Evolutionary conservation across 257 asterid genomes (phyloP), one percentile per base, ranked within the genome.

Genomic region (Forsythia viridissima): DNA sequence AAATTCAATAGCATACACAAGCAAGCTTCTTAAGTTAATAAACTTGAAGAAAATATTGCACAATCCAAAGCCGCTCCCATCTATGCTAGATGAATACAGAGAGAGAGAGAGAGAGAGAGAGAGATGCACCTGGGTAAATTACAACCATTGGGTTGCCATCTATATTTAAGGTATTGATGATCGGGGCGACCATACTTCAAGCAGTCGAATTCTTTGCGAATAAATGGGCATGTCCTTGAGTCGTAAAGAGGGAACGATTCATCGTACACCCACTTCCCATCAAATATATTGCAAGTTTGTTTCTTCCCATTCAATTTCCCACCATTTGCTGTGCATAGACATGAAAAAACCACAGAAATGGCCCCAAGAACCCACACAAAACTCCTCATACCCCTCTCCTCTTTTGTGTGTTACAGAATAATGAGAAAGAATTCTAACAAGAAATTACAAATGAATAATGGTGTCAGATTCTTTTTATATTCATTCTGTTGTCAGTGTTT

Each of bases 131-230:
- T 78, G 3, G 94, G 88, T 65, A 91, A 67, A 71, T 82, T n/a
- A 77, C 97, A 90, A 18, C 71, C 80, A 30, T 68, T 81, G 15
- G 96, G 96, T 34, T 91, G 90, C 96, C 96, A 92, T 83, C 92
- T 80, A 51, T 87, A 91, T 44, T 87, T 86, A 36, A 91, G 97
- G 61, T 86, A 92, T 51, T 75, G 66, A 46, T 21, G 89, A 76
- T 92, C 89, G 0, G 88, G 77, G 34, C 90, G 85, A 0, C 92
- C 97, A 43, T 67, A 92, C 80, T 87, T 91, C 37, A 85, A 52
- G 84, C 97, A 92, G 70, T 87, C 88, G 82, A 91, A 92, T 61
- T 90, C 91, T 48, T 82, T 82, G 1, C 97, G 88, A 43, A 92
- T 84, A 7, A 79, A 80, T 3, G 91, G 87, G 65, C 97, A 92